Base-by-base conservation (phyloP, 2,329 filamentous ascomycete species). In the Ascochyta clinopodiicola region DNA sequence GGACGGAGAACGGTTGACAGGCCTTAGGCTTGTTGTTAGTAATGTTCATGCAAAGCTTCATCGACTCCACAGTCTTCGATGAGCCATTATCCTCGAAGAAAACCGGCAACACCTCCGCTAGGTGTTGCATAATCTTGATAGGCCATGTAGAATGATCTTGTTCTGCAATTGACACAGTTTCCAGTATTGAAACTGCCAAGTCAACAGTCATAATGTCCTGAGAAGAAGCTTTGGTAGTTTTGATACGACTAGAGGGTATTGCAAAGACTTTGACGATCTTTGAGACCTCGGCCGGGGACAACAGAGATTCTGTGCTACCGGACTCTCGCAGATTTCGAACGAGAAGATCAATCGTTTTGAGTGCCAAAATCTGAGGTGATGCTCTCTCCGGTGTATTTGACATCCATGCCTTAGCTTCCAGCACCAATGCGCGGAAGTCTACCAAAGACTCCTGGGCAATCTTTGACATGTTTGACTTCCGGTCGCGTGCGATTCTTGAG, bases 21-120 rank as follows among this genome's bases (percentile, higher is more conserved):
- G 91, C 86, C 13, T 81, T 79, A 0, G 84, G 77, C 58, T 90
- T 90, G 64, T 92, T 91, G 77, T 96, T 96, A 8, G 92, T 95
- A 44, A 93, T 82, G 67, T 96, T 96, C 60, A 96, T 83, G 32
- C 91, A 88, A 4, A 97, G 82, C 52, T 90, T 86, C 42, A 94
- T 78, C 25, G 86, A 77, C 17, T 86, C 74, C 72, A 78, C 69
- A 17, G 64, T 64, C 25, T 63, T 66, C 8, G 63, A 57, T 43
- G 56, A 22, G 10, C 45, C 57, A 3, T 55, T 59, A 22, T 53
- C 48, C 19, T 61, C 42, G 31, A 75, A 69, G 37, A 75, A 66
- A 22, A 63, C 46, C 12, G 75, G 66, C 29, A 76, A 66, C 1
- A 82, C 75, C 40, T 81, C 78, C 1, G 82, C 81, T 31, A 88